phyloP scores from a whole-genome alignment of 306 rosid genomes.

The Erythrophleum fordii region DNA sequence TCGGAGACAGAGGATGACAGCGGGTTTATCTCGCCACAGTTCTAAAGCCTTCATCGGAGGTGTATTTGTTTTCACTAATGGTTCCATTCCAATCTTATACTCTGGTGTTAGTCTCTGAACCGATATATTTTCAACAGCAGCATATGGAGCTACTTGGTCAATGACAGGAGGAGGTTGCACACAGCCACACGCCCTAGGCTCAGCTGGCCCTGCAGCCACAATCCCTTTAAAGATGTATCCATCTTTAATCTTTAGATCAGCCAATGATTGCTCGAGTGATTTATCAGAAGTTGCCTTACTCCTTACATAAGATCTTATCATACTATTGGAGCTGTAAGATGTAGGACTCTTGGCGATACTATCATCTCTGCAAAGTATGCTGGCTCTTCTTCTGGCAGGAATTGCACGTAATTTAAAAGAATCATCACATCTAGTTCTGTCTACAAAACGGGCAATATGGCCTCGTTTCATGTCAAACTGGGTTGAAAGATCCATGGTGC shows the following conservation, averaged over 20 bases:
- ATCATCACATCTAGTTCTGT: slow-evolving; percentile 55
- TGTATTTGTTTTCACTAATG: slow-evolving; percentile 70
- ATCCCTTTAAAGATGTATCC: slow-evolving; percentile 85
- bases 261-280: slow-evolving; percentile 59
- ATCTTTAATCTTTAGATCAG: slow-evolving; percentile 61
- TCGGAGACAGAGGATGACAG: slow-evolving; percentile 78
- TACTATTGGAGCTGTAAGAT: slow-evolving; percentile 43
- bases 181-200: slow-evolving; percentile 76
- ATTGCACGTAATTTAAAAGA: slow-evolving; percentile 35
- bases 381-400: slow-evolving; percentile 42
- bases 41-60: slow-evolving; percentile 88
- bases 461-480: slow-evolving; percentile 84
- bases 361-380: slow-evolving; percentile 40
- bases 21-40: slow-evolving; percentile 73
- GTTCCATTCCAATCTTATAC: slow-evolving; percentile 84
- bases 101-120: slow-evolving; percentile 82
- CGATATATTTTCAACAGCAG: slow-evolving; percentile 65
- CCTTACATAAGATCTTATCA: slow-evolving; percentile 38
- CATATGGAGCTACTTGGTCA: slow-evolving; percentile 72
- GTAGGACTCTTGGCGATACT: slow-evolving; percentile 50
- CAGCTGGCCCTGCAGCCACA: slow-evolving; percentile 70
- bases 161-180: slow-evolving; percentile 63
- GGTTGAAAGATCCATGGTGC: slow-evolving; percentile 49
- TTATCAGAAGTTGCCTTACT: slow-evolving; percentile 39
- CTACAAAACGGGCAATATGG: slow-evolving; percentile 78